Percentiles rank a stretch among this genome's conserved stretches.
Evolutionary conservation across 495 filamentous ascomycete species (phyloP).

Genomic region (Neurospora tetrasperma): DNA sequence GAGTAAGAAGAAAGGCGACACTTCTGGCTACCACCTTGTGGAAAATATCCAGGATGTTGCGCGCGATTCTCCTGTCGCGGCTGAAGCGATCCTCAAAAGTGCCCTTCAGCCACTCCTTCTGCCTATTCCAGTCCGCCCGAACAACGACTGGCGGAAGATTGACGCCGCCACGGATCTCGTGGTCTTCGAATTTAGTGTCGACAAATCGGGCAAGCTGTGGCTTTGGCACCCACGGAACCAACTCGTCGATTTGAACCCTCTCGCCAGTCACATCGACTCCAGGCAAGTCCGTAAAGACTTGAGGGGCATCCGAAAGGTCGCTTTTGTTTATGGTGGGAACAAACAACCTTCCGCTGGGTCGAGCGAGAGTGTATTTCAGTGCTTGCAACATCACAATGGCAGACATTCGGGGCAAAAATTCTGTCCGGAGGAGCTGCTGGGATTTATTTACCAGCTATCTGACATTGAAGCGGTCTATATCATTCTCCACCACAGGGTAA

Average conservation of each 20-base stretch:
- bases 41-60: not conserved
- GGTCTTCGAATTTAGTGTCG: not conserved
- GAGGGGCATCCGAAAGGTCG: not conserved
- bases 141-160: not conserved
- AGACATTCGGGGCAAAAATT: not conserved
- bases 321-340: not conserved
- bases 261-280: no score
- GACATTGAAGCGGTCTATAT: constrained; percentile 17
- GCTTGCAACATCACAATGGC: not conserved
- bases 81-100: not conserved
- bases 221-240: constrained; percentile 1
- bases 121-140: not conserved
- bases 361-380: not conserved
- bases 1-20: not conserved
- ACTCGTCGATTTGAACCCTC: no score
- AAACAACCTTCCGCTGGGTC: not conserved
- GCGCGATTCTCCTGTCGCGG: not conserved
- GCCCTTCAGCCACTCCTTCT: not conserved
- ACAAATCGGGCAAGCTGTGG: not conserved
- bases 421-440: constrained; percentile 8
- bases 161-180: constrained; percentile 4
- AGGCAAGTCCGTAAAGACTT: not conserved
- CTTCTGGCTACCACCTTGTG: constrained; percentile 2
- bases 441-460: constrained; percentile 13
- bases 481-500: not conserved